Evolutionary conservation across 2,329 filamentous ascomycete genomes (phyloP).

Genomic region (Bimuria novae-zelandiae): DNA sequence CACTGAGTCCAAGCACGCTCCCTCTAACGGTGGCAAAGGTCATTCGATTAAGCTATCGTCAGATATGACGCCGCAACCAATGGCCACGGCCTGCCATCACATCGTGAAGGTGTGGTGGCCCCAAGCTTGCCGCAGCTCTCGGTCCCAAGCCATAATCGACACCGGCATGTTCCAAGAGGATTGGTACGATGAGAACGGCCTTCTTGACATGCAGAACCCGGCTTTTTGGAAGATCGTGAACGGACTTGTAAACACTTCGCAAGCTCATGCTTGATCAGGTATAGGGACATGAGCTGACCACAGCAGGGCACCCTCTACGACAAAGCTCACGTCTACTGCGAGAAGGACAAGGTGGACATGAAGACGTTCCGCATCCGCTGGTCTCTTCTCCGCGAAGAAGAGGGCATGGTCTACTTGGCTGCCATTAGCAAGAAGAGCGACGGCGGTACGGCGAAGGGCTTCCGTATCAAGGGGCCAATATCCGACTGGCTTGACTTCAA

Average conservation of each 20-base stretch:
- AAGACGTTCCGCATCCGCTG: neutral
- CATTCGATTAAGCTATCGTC: neutral
- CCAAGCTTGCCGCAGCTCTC: neutral
- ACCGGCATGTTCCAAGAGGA: slow-evolving; percentile 9
- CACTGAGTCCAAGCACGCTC: neutral
- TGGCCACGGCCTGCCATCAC: neutral
- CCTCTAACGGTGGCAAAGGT: neutral
- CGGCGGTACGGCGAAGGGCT: neutral
- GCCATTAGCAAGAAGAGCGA: neutral
- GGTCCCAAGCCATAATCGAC: neutral
- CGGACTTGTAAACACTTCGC: slow-evolving; percentile 5
- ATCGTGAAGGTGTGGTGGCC: neutral
- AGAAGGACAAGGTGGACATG: neutral
- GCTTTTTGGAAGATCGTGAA: slow-evolving; percentile 7
- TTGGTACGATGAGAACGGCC: slow-evolving; percentile 8
- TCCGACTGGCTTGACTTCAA: slow-evolving; percentile 5
- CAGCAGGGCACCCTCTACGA: slow-evolving; percentile 6
- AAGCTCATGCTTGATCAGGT: neutral
- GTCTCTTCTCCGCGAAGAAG: neutral
- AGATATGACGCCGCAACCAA: neutral
- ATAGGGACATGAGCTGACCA: neutral
- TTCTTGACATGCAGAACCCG: slow-evolving; percentile 7
- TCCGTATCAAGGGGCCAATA: slow-evolving; percentile 2
- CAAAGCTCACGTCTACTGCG: neutral
- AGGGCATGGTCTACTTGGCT: neutral